Evolutionary conservation across 108 stramenopile genomes (phyloP).

Genomic region (Skeletonema grethae): DNA sequence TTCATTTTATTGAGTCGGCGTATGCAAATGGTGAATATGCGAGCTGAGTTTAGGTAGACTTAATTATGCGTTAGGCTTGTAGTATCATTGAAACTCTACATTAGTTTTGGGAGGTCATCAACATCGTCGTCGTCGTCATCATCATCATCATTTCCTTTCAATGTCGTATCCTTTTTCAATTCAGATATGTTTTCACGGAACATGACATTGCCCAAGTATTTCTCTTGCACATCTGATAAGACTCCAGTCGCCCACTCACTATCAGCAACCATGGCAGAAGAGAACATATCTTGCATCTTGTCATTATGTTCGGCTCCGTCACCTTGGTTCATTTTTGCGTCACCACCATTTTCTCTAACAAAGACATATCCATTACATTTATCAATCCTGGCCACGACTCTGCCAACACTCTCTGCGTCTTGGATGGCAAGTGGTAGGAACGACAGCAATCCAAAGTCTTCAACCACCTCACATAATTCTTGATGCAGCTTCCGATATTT

Average conservation of each 20-base stretch:
- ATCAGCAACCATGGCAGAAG: constrained; percentile 50
- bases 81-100: neutral
- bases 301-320: constrained; percentile 7
- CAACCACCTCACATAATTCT: constrained; percentile 75
- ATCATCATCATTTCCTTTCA: neutral
- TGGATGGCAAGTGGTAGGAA: constrained; percentile 79
- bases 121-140: neutral
- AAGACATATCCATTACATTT: constrained; percentile 89
- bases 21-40: constrained; percentile 7
- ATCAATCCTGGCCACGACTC: constrained; percentile 79
- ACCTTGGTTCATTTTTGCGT: constrained; percentile 6
- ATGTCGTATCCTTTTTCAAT: constrained; percentile 2
- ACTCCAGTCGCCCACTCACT: constrained; percentile 42
- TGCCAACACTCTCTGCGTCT: constrained; percentile 79
- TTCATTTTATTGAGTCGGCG: constrained; percentile 33
- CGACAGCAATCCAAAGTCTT: constrained; percentile 78
- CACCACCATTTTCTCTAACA: constrained; percentile 27
- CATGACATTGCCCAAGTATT: constrained; percentile 49
- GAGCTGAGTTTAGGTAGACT: neutral
- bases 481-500: constrained; percentile 68
- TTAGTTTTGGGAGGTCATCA: neutral
- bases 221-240: constrained; percentile 50
- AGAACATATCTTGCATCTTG: constrained; percentile 39
- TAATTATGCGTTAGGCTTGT: neutral
- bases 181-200: constrained; percentile 45